Evolutionary conservation across 2,329 filamentous ascomycete genomes (phyloP).

Genomic region (Purpureocillium takamizusanense): DNA sequence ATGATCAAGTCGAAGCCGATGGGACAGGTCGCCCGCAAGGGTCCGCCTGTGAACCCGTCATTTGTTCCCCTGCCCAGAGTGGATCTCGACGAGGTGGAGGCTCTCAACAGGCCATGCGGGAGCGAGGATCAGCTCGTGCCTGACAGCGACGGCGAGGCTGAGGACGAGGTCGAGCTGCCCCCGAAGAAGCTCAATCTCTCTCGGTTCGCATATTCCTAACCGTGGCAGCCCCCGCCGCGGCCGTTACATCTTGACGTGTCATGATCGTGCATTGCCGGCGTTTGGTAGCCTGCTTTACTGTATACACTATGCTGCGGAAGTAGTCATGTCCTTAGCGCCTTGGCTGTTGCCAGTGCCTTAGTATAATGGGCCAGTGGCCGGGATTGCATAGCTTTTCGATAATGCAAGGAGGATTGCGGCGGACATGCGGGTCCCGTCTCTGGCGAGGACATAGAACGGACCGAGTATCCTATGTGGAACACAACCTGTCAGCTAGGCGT

Average conservation of each 20-base stretch:
- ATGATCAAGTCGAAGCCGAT: constrained; percentile 17
- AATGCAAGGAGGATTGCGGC: too few relatives aligned
- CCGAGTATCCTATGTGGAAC: not conserved
- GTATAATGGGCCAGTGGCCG: too few relatives aligned
- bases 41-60: constrained; percentile 39
- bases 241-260: not conserved
- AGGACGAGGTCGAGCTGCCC: constrained; percentile 22
- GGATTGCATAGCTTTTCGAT: too few relatives aligned
- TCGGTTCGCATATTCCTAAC: constrained; percentile 32
- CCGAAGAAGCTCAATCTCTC: constrained; percentile 36
- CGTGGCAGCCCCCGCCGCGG: constrained; percentile 4
- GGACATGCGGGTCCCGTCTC: too few relatives aligned
- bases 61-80: constrained; percentile 47
- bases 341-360: too few relatives aligned
- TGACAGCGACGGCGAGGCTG: constrained; percentile 40
- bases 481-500: constrained; percentile 5
- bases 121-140: constrained; percentile 50
- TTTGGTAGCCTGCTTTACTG: too few relatives aligned
- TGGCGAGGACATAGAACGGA: not conserved
- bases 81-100: constrained; percentile 42
- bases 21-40: constrained; percentile 18
- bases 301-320: too few relatives aligned
- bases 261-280: not conserved
- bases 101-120: constrained; percentile 36
- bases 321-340: too few relatives aligned